These are phyloP conservation scores for Mortierella sp. DNA, from an alignment of 371 early-diverging fungal genomes.

Conservation along the genomic window DNA sequence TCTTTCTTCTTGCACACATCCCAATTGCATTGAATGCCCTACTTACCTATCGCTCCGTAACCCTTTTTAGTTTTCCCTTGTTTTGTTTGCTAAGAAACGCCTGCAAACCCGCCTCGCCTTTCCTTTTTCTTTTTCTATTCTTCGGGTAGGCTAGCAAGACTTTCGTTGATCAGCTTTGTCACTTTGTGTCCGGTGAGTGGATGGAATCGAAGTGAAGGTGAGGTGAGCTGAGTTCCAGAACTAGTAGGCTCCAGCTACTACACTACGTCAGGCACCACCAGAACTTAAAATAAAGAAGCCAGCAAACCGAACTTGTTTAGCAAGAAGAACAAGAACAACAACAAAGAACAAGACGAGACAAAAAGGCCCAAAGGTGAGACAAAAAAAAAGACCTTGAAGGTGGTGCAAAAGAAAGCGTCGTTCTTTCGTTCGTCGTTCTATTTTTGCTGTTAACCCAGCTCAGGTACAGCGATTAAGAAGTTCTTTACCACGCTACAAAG, in stretches of 20 bases:
- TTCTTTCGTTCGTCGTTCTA: neutral
- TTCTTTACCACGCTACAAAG: neutral
- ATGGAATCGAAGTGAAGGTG: neutral
- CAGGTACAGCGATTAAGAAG: neutral
- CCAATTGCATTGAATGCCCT: neutral
- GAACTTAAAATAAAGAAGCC: neutral
- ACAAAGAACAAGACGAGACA: too few species aligned
- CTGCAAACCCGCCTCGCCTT: neutral
- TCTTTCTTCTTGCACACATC: neutral
- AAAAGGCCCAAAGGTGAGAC: neutral
- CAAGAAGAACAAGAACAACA: neutral
- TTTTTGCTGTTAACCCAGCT: neutral
- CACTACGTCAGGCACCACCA: slow-evolving; percentile 8
- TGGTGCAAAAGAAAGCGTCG: neutral
- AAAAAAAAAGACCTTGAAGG: too few species aligned
- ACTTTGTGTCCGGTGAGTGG: neutral
- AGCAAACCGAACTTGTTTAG: neutral
- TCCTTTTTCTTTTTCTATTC: neutral
- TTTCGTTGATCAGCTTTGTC: neutral
- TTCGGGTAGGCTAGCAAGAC: neutral
- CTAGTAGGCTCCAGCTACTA: neutral
- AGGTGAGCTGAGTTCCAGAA: slow-evolving; percentile 8
- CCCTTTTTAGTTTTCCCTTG: neutral
- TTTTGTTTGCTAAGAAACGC: too few species aligned
- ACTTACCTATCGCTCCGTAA: neutral